These are phyloP conservation scores for Purpureocillium takamizusanense DNA, from an alignment of 2,329 filamentous ascomycete species.

Conservation along the genomic window DNA sequence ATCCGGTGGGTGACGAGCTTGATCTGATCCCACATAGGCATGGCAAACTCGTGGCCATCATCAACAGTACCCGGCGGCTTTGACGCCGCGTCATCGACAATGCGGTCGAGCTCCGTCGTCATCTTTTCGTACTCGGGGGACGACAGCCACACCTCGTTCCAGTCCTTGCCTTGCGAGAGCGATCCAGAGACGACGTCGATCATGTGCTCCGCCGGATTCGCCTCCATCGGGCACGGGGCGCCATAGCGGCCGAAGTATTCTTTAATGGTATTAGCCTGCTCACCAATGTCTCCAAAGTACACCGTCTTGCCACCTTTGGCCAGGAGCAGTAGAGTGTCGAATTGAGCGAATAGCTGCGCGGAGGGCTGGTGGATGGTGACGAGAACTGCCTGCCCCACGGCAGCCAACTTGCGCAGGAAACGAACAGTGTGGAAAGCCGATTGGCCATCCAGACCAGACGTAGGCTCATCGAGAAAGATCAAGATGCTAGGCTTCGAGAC, in stretches of 20 bases:
- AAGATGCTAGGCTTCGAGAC: conserved; percentile 51
- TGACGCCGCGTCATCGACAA: conserved; percentile 45
- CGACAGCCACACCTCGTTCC: conserved; percentile 62
- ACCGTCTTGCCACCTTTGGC: conserved; percentile 57
- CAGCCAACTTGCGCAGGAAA: conserved; percentile 57
- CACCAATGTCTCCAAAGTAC: conserved; percentile 59
- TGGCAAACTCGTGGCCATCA: conserved; percentile 63
- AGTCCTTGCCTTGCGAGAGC: conserved; percentile 41
- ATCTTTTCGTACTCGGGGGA: conserved; percentile 50
- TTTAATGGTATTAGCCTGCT: conserved; percentile 42
- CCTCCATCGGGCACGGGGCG: conserved; percentile 48
- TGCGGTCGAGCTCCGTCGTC: conserved; percentile 51
- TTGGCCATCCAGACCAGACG: conserved; percentile 58
- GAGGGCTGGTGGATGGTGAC: conserved; percentile 66
- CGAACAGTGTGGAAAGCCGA: conserved; percentile 58
- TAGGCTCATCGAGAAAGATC: conserved; percentile 55
- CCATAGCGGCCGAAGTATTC: conserved; percentile 60
- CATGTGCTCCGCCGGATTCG: conserved; percentile 72
- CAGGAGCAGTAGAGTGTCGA: conserved; percentile 56
- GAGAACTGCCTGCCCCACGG: conserved; percentile 57
- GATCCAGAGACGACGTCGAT: conserved; percentile 48
- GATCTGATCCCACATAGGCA: conserved; percentile 53
- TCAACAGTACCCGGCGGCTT: conserved; percentile 30
- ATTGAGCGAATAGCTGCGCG: conserved; percentile 55
- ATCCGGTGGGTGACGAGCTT: conserved; percentile 55